A percentile compares a stretch with the other conserved stretches of the same genome.
phyloP scores from a whole-genome alignment of 2,329 filamentous ascomycete genomes.

The Sclerotinia nivalis region DNA sequence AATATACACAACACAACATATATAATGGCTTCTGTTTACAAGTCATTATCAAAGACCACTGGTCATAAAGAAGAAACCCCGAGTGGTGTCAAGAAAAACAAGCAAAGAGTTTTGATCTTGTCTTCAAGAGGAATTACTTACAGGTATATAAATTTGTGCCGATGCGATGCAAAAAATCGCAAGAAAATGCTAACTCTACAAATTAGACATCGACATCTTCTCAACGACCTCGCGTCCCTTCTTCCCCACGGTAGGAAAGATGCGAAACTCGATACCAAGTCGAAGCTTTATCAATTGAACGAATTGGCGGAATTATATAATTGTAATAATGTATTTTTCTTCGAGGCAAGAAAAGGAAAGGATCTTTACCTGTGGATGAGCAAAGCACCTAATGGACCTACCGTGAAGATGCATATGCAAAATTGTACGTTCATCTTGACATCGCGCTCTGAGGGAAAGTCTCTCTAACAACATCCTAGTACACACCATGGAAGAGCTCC shows the following conservation, averaged over 20 bases:
- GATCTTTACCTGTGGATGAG: slow-evolving; percentile 94
- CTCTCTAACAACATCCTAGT: slow-evolving; percentile 50
- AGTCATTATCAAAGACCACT: slow-evolving; percentile 65
- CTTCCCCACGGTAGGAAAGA: slow-evolving; percentile 93
- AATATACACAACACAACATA: slow-evolving; percentile 25
- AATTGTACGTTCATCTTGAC: slow-evolving; percentile 54
- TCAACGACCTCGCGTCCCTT: slow-evolving; percentile 84
- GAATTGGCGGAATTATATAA: slow-evolving; percentile 76
- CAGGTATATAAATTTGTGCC: slow-evolving; percentile 52
- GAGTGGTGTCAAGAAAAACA: slow-evolving; percentile 60
- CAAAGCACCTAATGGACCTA: slow-evolving; percentile 72
- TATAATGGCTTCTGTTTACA: slow-evolving; percentile 71
- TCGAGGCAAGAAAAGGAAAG: slow-evolving; percentile 91
- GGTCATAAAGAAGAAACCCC: slow-evolving; percentile 52
- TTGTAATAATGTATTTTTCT: slow-evolving; percentile 93
- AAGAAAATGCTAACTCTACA: slow-evolving; percentile 18
- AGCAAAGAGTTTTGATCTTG: slow-evolving; percentile 81
- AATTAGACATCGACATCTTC: slow-evolving; percentile 83
- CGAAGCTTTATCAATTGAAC: slow-evolving; percentile 79
- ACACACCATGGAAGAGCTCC: slow-evolving; percentile 95
- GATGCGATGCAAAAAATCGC: slow-evolving; percentile 17
- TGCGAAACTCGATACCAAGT: slow-evolving; percentile 95
- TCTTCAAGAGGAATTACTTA: slow-evolving; percentile 91
- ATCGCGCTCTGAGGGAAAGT: not conserved
- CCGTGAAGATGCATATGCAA: slow-evolving; percentile 71